These are phyloP conservation scores for Kondoa malvinella DNA, from an alignment of 768 basidiomycete genomes.

Conservation along the genomic window DNA sequence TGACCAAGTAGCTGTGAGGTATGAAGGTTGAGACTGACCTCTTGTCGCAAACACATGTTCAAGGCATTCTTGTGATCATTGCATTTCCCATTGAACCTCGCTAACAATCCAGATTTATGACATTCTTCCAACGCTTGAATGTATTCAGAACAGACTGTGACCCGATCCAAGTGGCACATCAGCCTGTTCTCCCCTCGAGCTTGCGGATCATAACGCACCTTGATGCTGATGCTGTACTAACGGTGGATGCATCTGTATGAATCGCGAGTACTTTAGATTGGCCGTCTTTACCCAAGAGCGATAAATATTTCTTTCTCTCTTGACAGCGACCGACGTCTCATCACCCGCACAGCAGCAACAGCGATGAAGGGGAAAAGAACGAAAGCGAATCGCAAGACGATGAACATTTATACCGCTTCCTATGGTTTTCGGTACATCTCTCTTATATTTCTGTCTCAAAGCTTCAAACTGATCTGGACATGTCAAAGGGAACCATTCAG, in stretches of 20 bases:
- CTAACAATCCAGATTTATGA: slow-evolving; percentile 5
- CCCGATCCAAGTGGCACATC: neutral
- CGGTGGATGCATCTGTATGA: neutral
- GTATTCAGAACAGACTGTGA: slow-evolving; percentile 12
- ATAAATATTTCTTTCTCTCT: too few relatives aligned
- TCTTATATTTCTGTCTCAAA: neutral
- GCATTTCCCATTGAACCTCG: slow-evolving; percentile 17
- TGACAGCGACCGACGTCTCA: too few relatives aligned
- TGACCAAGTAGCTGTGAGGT: neutral
- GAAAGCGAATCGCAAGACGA: slow-evolving; percentile 83
- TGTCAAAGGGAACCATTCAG: slow-evolving; percentile 58
- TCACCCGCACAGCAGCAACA: neutral
- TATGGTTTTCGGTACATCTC: slow-evolving; percentile 49
- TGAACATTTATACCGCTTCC: slow-evolving; percentile 67
- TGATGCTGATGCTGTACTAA: neutral
- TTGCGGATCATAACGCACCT: neutral
- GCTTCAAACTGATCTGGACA: neutral
- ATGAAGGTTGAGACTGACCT: slow-evolving; percentile 5
- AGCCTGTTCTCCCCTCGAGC: neutral
- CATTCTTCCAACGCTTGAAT: slow-evolving; percentile 19
- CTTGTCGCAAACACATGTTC: slow-evolving; percentile 14
- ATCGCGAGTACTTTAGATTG: neutral
- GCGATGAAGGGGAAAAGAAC: slow-evolving; percentile 86
- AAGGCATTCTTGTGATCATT: slow-evolving; percentile 16
- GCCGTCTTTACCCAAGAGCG: neutral